phyloP scores from a whole-genome alignment of 805 yeast species.

The Ogataea philodendri region DNA sequence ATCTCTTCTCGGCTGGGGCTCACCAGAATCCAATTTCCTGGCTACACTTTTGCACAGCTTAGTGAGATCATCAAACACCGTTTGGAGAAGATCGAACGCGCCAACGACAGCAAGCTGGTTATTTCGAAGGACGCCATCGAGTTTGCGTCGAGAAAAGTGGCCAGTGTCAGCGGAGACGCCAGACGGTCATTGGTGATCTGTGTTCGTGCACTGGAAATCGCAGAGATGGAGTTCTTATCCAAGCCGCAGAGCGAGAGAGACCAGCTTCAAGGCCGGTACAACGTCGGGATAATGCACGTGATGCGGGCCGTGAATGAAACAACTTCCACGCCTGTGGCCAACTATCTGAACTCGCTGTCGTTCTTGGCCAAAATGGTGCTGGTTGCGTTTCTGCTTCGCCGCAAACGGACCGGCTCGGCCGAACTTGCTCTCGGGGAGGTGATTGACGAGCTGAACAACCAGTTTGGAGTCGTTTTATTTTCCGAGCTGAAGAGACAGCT shows the following conservation, averaged over 20 bases:
- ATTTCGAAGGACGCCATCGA: slow-evolving; percentile 75
- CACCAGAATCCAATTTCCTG: slow-evolving; percentile 81
- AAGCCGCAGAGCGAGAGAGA: slow-evolving; percentile 30
- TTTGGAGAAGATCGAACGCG: slow-evolving; percentile 47
- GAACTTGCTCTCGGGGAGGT: slow-evolving; percentile 76
- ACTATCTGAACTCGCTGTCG: slow-evolving; percentile 57
- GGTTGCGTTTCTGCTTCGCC: slow-evolving; percentile 62
- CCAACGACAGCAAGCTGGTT: slow-evolving; percentile 43
- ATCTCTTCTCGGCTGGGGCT: slow-evolving; percentile 89
- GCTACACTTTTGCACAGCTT: slow-evolving; percentile 79
- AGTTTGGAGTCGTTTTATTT: slow-evolving; percentile 28
- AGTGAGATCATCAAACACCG: slow-evolving; percentile 71
- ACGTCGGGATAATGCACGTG: slow-evolving; percentile 71
- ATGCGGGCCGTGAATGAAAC: slow-evolving; percentile 79
- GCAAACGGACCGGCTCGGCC: slow-evolving; percentile 64
- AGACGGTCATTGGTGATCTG: slow-evolving; percentile 87
- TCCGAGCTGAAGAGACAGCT: slow-evolving; percentile 30
- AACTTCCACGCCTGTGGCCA: slow-evolving; percentile 67
- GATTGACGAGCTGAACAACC: slow-evolving; percentile 66
- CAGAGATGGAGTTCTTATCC: slow-evolving; percentile 58
- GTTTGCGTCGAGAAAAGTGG: slow-evolving; percentile 90
- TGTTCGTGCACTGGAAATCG: slow-evolving; percentile 84
- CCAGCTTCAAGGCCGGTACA: slow-evolving; percentile 39
- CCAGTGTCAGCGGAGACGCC: slow-evolving; percentile 97
- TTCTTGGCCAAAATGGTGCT: slow-evolving; percentile 70